Evolutionary conservation across 495 filamentous ascomycete genomes (phyloP).

Genomic region (Daldinia grandis): DNA sequence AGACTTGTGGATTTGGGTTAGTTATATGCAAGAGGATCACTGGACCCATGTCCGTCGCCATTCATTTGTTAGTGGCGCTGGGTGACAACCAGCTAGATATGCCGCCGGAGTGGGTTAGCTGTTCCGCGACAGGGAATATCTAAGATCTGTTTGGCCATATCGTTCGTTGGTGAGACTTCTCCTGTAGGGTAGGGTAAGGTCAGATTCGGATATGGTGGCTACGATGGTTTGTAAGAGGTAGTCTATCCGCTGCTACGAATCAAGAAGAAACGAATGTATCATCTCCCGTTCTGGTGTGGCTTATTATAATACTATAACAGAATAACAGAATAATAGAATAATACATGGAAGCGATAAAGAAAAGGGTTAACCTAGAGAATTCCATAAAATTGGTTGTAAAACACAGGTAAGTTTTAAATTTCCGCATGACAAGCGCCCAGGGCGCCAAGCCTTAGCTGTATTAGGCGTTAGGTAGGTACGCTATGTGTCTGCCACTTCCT

Average conservation of each 20-base stretch:
- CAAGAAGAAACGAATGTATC: background rate
- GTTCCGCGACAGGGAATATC: slow-evolving; percentile 33
- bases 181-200: slow-evolving; percentile 4
- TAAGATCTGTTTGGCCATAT: slow-evolving; percentile 19
- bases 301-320: background rate
- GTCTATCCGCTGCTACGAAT: background rate
- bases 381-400: slow-evolving; percentile 35
- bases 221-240: background rate
- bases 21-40: slow-evolving; percentile 38
- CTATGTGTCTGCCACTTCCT: background rate
- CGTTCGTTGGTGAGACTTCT: slow-evolving; percentile 20
- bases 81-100: slow-evolving; percentile 31
- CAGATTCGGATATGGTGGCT: slow-evolving; percentile 3
- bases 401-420: too few species aligned
- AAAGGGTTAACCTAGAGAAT: slow-evolving; percentile 22
- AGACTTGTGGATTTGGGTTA: slow-evolving; percentile 33
- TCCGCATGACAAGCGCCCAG: slow-evolving; percentile 20
- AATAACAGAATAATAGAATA: slow-evolving; percentile 1
- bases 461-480: slow-evolving; percentile 2
- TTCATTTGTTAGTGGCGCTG: slow-evolving; percentile 36
- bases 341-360: slow-evolving; percentile 26
- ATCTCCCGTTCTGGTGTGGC: background rate
- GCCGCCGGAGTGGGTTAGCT: slow-evolving; percentile 28
- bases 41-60: slow-evolving; percentile 33
- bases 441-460: slow-evolving; percentile 14